Percentiles rank a stretch among this genome's conserved stretches.
Conservation (phyloP, 78 protist genomes). For the Chrysochromulina tobinii region DNA sequence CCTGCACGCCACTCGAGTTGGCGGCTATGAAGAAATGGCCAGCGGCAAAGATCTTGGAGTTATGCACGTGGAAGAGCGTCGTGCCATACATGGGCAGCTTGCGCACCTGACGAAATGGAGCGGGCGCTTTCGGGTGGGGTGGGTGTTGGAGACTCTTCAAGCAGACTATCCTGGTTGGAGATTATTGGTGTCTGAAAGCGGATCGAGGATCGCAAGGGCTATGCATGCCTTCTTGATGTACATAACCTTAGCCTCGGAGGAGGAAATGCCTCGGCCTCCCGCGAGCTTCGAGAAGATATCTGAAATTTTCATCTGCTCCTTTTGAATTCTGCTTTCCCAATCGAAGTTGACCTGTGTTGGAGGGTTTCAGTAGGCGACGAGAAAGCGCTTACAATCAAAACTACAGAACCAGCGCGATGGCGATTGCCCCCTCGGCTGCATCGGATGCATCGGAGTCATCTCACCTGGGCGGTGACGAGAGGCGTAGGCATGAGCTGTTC, state of each 20-base stretch:
- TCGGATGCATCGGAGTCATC: neutral
- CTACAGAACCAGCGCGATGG: too few species aligned
- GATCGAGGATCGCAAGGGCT: too few species aligned
- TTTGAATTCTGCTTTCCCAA: neutral
- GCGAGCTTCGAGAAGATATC: neutral
- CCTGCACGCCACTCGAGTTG: neutral
- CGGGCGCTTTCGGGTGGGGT: neutral
- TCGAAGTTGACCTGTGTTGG: neutral
- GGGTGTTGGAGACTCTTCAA: too few species aligned
- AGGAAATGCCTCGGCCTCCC: too few species aligned
- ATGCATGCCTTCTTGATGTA: neutral
- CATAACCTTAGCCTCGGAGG: neutral
- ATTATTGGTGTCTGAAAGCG: too few species aligned
- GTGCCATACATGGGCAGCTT: slow-evolving; percentile 8
- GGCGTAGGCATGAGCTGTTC: slow-evolving; percentile 1
- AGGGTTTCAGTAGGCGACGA: too few species aligned
- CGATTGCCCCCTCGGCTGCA: too few species aligned
- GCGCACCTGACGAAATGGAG: neutral
- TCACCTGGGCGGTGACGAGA: neutral
- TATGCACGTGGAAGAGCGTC: slow-evolving; percentile 1
- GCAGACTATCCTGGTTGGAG: too few species aligned
- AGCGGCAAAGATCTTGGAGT: neutral
- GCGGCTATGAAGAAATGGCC: neutral
- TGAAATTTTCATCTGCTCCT: neutral
- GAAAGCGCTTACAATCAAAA: too few species aligned